Evolutionary conservation across 176 grass and related monocot species (phyloP).

Genomic region (Areca catechu): DNA sequence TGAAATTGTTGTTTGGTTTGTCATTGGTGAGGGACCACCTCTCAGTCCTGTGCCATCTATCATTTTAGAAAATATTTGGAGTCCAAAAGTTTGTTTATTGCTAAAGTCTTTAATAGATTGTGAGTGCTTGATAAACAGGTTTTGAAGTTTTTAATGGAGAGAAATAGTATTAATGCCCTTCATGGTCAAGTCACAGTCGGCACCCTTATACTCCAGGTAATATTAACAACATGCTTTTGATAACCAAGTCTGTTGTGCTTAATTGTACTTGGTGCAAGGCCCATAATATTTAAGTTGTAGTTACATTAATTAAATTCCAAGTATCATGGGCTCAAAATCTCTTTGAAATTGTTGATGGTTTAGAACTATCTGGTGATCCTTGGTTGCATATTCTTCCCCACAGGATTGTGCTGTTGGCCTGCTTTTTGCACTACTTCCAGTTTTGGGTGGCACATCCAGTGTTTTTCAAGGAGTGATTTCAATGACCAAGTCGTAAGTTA

Average conservation of each 20-base stretch:
- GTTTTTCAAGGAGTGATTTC: constrained; percentile 87
- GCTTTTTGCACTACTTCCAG: constrained; percentile 94
- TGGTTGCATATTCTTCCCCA: constrained; percentile 12
- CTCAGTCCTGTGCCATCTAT: no score
- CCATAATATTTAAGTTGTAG: no score
- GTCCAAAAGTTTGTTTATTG: constrained; percentile 1
- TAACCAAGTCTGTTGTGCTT: no score
- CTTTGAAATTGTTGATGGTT: no score
- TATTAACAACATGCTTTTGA: constrained; percentile 3
- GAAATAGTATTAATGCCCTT: constrained; percentile 90
- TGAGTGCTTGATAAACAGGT: constrained; percentile 38
- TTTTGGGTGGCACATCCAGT: constrained; percentile 83
- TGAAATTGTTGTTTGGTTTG: no score
- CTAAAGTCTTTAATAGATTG: not conserved
- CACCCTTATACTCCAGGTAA: constrained; percentile 90
- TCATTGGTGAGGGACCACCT: no score
- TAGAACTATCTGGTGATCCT: constrained; percentile 10
- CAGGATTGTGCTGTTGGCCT: constrained; percentile 99
- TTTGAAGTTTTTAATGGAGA: constrained; percentile 98
- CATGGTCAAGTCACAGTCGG: constrained; percentile 96
- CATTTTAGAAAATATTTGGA: not conserved
- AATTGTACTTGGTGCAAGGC: no score
- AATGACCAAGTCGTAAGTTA: constrained; percentile 78
- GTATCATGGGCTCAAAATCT: no score
- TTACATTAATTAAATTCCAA: no score